Percentiles rank a stretch among this genome's conserved stretches.
These are phyloP conservation scores for Xerocomellus amylosporus DNA, from an alignment of 768 basidiomycete species.

Conservation along the genomic window DNA sequence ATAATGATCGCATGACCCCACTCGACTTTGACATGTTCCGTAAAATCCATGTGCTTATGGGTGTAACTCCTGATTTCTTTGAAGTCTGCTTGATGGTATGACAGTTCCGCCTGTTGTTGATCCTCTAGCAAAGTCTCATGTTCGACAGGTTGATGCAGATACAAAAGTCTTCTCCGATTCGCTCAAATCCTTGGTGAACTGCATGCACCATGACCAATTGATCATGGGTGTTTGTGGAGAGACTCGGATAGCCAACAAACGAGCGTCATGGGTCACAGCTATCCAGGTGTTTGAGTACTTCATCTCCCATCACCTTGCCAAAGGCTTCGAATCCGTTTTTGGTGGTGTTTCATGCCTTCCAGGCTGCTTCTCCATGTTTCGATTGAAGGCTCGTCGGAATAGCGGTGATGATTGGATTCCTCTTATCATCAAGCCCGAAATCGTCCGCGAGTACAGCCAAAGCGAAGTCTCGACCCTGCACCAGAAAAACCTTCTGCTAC, in stretches of 20 bases:
- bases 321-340: slow-evolving; percentile 98
- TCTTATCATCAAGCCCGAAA: slow-evolving; percentile 93
- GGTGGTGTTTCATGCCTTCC: slow-evolving; percentile 99
- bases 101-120: slow-evolving; percentile 24
- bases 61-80: slow-evolving; percentile 98
- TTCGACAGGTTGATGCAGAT: slow-evolving; percentile 89
- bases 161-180: slow-evolving; percentile 94
- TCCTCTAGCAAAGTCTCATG: slow-evolving; percentile 8
- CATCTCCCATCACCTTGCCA: slow-evolving; percentile 97
- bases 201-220: slow-evolving; percentile 97
- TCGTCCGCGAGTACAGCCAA: slow-evolving; percentile 96
- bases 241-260: slow-evolving; percentile 98
- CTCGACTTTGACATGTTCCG: slow-evolving; percentile 98
- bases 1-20: slow-evolving; percentile 98
- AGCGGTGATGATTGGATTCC: slow-evolving; percentile 97
- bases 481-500: slow-evolving; percentile 93
- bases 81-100: slow-evolving; percentile 94
- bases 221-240: slow-evolving; percentile 99
- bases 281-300: slow-evolving; percentile 99
- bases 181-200: slow-evolving; percentile 88
- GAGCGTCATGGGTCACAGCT: slow-evolving; percentile 95
- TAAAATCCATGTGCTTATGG: slow-evolving; percentile 94
- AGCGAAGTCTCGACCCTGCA: slow-evolving; percentile 90
- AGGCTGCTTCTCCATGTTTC: slow-evolving; percentile 99
- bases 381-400: slow-evolving; percentile 87